A percentile compares a stretch with the other conserved stretches of the same genome.
Evolutionary conservation across 306 rosid genomes (phyloP).

Genomic region (Clitoria ternatea): DNA sequence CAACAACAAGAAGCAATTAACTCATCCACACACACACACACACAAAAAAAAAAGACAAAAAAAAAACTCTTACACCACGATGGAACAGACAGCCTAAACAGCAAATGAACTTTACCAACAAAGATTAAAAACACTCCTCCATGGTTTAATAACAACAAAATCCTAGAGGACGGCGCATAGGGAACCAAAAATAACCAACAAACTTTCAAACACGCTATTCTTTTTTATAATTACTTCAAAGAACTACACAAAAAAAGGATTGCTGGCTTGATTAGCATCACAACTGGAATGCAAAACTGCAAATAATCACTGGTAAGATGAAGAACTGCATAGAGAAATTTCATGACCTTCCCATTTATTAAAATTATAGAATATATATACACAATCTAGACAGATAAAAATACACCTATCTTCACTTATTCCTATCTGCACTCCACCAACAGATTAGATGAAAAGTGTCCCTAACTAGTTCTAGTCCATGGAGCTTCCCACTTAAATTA

Average conservation of each 20-base stretch:
- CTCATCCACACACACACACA: not conserved
- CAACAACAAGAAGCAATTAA: not conserved
- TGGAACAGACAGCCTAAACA: not conserved
- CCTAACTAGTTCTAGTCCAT: conserved; percentile 28
- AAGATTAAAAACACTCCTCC: not conserved
- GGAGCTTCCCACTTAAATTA: conserved; percentile 28
- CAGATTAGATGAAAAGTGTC: conserved; percentile 18
- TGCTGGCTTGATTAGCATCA: not conserved
- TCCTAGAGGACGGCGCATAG: not conserved
- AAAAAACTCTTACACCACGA: not conserved
- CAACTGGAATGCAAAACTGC: not conserved
- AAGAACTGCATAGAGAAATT: conserved; percentile 17
- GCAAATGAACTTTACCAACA: not conserved
- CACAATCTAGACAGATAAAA: conserved; percentile 18
- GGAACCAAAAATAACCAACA: not conserved
- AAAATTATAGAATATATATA: conserved; percentile 13
- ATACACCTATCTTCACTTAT: conserved; percentile 18
- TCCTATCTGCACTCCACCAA: not conserved
- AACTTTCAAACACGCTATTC: not conserved
- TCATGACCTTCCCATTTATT: conserved; percentile 29
- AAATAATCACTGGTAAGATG: not conserved
- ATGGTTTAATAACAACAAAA: not conserved
- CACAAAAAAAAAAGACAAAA: not conserved
- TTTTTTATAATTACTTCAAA: not conserved
- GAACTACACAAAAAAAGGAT: not conserved